Percentiles rank a stretch among this genome's conserved stretches.
Conservation (phyloP, 2,329 filamentous ascomycete genomes). For the Venturiaceae sp. region DNA sequence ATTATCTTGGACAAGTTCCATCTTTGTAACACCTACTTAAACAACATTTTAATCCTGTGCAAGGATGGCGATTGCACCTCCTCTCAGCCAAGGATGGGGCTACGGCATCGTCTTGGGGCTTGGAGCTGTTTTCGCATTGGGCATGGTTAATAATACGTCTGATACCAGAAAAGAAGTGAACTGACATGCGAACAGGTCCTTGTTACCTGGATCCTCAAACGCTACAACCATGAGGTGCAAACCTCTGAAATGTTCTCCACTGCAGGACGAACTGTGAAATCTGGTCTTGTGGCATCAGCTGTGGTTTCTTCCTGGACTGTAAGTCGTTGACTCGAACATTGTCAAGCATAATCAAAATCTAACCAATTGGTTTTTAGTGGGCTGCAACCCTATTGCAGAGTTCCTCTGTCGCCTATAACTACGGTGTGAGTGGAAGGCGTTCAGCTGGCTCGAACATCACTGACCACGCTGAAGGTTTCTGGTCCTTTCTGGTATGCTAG, state of each 20-base stretch:
- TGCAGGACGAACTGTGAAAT: slow-evolving; percentile 19
- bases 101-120: slow-evolving; percentile 23
- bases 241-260: slow-evolving; percentile 22
- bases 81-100: slow-evolving; percentile 10
- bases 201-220: slow-evolving; percentile 20
- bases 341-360: background rate
- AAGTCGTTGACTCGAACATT: background rate
- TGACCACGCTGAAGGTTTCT: too few species aligned
- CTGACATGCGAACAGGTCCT: slow-evolving; percentile 12
- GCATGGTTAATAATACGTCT: background rate
- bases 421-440: slow-evolving; percentile 20
- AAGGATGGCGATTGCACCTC: background rate
- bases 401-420: slow-evolving; percentile 24
- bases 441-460: too few species aligned
- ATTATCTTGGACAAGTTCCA: background rate
- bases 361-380: slow-evolving; percentile 6
- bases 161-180: background rate
- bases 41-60: background rate
- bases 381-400: slow-evolving; percentile 23
- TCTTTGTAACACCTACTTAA: background rate
- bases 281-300: slow-evolving; percentile 20
- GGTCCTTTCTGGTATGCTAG: slow-evolving; percentile 9
- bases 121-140: slow-evolving; percentile 20
- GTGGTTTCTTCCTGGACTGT: slow-evolving; percentile 9
- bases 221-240: slow-evolving; percentile 21